Evolutionary conservation across 1,284 basidiomycete species (phyloP).

Genomic region (Lignosus rhinocerotis): DNA sequence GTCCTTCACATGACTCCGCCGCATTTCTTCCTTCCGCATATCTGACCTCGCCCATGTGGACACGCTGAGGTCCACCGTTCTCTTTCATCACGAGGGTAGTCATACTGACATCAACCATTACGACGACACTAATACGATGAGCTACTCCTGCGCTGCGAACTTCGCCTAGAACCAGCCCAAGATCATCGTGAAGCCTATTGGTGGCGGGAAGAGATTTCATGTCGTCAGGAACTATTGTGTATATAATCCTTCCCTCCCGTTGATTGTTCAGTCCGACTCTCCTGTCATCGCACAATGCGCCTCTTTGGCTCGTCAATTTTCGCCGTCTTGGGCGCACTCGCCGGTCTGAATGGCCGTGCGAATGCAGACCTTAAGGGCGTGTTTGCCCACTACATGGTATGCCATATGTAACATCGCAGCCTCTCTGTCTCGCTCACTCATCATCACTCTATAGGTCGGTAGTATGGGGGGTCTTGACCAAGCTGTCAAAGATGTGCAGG

Average conservation of each 20-base stretch:
- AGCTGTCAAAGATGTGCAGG: slow-evolving; percentile 17
- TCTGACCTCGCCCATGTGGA: too few species aligned
- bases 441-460: slow-evolving; percentile 4
- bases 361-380: slow-evolving; percentile 17
- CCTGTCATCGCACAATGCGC: neutral
- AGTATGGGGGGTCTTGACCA: slow-evolving; percentile 11
- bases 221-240: too few species aligned
- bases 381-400: slow-evolving; percentile 17
- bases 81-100: neutral
- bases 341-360: neutral
- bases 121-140: neutral
- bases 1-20: too few species aligned
- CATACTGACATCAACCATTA: slow-evolving; percentile 2
- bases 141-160: slow-evolving; percentile 4
- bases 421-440: neutral
- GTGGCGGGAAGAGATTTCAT: too few species aligned
- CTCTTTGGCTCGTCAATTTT: neutral
- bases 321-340: neutral
- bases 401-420: neutral
- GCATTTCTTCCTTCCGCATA: too few species aligned
- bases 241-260: too few species aligned
- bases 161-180: slow-evolving; percentile 18
- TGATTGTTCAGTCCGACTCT: too few species aligned
- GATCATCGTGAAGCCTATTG: slow-evolving; percentile 46
- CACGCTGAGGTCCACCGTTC: neutral